Evolutionary conservation across 345 rosid species (phyloP), one percentile per base, ranked within the genome.

Genomic region (Sisymbrium altissimum): DNA sequence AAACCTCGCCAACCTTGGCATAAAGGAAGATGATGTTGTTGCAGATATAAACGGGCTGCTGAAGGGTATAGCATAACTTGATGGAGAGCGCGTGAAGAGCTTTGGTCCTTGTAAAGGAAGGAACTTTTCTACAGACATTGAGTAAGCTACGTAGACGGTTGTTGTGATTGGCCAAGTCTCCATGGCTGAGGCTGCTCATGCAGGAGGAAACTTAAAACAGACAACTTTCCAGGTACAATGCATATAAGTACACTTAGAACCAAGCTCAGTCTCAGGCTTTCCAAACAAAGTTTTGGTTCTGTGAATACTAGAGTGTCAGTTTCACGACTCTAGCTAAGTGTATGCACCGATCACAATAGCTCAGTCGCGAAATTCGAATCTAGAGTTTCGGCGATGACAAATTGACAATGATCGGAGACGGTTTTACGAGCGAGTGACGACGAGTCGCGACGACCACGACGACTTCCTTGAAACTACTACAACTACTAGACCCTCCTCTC

Each of bases 51-150:
- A 87, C 55, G 40, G 89, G 78, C 68, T 91, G 96, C 19, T 58
- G 46, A 25, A 81, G 70, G 52, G 67, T 65, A 10, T 80, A 57
- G 6, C 81, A 83, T 56, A 81, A 58, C 1, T 90, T 88, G 63
- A 86, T 74, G 67, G 81, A 48, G 35, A 91, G 86, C 0, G 96
- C 98, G 35, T 91, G 97, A 32, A 91, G 89, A 75, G 83, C 63
- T 63, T 84, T 87, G 11, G 87, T 79, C 13, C 72, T 79, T 25
- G 71, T 53, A 49, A 91, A 78, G 35, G 92, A 82, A 64, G 75
- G 87, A 80, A 67, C 25, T 44, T 53, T 81, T 38, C 81, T 57
- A 83, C 85, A 81, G 50, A 66, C 61, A 40, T 78, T 81, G 64
- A 88, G 91, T 49, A 89, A 79, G 15, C 62, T 69, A 64, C 81